Conservation (phyloP, 306 rosid species). For the Trifolium pratense region DNA sequence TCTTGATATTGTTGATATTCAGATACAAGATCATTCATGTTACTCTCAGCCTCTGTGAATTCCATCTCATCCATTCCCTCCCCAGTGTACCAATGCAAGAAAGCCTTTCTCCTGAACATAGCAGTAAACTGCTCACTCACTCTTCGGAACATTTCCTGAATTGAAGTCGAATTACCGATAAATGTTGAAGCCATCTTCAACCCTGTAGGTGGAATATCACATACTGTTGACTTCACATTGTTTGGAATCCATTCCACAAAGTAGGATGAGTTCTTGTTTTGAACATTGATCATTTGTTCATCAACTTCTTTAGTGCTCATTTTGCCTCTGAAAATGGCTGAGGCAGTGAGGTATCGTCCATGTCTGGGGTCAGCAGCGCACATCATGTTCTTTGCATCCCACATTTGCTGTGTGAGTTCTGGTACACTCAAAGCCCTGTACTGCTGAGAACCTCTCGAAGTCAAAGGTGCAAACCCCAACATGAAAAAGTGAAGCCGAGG, state of each 20-base stretch:
- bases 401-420: constrained; percentile 27
- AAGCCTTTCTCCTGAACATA: constrained; percentile 29
- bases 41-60: constrained; percentile 33
- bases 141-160: constrained; percentile 34
- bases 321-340: constrained; percentile 30
- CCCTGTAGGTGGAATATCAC: constrained; percentile 24
- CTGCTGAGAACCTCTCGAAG: constrained; percentile 16
- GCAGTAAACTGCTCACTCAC: constrained; percentile 37
- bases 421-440: constrained; percentile 5
- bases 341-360: constrained; percentile 25
- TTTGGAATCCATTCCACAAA: constrained; percentile 37
- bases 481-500: constrained; percentile 26
- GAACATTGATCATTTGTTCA: constrained; percentile 34
- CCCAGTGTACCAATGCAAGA: constrained; percentile 31
- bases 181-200: constrained; percentile 29
- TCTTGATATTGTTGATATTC: constrained; percentile 32
- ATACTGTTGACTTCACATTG: constrained; percentile 29
- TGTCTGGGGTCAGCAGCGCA: constrained; percentile 28
- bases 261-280: constrained; percentile 28
- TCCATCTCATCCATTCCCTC: constrained; percentile 36
- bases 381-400: constrained; percentile 34
- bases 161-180: constrained; percentile 22
- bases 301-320: constrained; percentile 36
- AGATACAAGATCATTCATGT: constrained; percentile 29
- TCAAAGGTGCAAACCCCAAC: constrained; percentile 26